Base-by-base conservation (phyloP, 2,329 filamentous ascomycete species). In the Colletotrichum abscissum region DNA sequence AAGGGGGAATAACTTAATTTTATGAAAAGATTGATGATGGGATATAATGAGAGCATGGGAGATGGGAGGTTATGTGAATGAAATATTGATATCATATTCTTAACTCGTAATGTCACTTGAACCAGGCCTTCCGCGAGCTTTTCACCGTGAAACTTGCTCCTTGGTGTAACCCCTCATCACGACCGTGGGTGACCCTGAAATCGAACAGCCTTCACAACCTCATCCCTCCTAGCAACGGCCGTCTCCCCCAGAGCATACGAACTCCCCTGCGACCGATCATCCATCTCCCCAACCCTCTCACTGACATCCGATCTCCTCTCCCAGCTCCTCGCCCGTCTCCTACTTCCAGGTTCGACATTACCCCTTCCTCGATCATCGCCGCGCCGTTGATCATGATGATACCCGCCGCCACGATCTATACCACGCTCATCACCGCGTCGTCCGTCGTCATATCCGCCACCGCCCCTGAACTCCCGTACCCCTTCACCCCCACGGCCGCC, bases 231-330 rank as follows among this genome's bases (percentile, higher is more conserved):
- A 24, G 46, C 22, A 11, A 65, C 60, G 1, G 26, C 11, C 38
- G 55, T 35, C n/a, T 72, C 68, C 19, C 68, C 57, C 2, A 65
- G 3, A 19, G 22, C 24, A 26, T 72, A 72, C 22, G 69, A 71
- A 30, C 59, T 60, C 30, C 65, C 52, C 33, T 67, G 52, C 9
- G 58, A 58, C 14, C 24, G 24, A 24, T 72, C 54, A 9, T 72
- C 72, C 46, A 71, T 66, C 42, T 72, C 63, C n/a, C 69, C 68
- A n/a, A 67, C 54, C 42, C 52, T 58, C 0, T 72, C 68, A 19
- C 59, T 63, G 26, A 24, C 22, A 52, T 72, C 68, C 49, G 52
- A 67, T 12, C 72, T 66, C 58, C 72, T 33, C 4, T 67, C 69
- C 24, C 35, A 63, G 24, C 69, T 74, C 55, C 58, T 30, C 28